Conservation (phyloP, 2,329 filamentous ascomycete species). For the Tolypocladium pustulatum region DNA sequence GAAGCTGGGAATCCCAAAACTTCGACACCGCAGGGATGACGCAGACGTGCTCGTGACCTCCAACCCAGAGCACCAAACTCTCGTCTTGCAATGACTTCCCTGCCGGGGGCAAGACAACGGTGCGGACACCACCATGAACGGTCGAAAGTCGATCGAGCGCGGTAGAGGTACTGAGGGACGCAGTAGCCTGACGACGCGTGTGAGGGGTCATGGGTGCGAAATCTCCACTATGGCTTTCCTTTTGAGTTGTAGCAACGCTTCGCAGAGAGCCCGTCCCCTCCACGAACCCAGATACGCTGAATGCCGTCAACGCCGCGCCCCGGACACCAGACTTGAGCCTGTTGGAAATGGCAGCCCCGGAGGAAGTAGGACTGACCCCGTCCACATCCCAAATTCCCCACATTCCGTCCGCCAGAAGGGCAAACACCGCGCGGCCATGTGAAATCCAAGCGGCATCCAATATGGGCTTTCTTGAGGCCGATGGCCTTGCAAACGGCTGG, state of each 20-base stretch:
- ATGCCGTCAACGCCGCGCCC: conserved; percentile 48
- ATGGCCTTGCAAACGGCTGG: conserved; percentile 40
- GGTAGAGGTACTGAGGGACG: conserved; percentile 28
- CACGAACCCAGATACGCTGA: conserved; percentile 47
- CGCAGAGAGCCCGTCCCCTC: conserved; percentile 49
- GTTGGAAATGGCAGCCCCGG: conserved; percentile 33
- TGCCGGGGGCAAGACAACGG: conserved; percentile 32
- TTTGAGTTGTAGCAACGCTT: conserved; percentile 21
- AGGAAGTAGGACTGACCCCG: conserved; percentile 36
- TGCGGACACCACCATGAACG: conserved; percentile 41
- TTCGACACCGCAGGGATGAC: conserved; percentile 43
- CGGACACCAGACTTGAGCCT: conserved; percentile 41
- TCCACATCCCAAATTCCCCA: conserved; percentile 62
- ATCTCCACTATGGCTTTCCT: conserved; percentile 31
- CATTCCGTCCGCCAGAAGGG: conserved; percentile 50
- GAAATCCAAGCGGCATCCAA: conserved; percentile 52
- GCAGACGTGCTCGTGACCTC: conserved; percentile 44
- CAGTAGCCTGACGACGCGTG: conserved; percentile 42
- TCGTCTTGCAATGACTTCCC: conserved; percentile 39
- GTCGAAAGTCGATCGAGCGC: conserved; percentile 40
- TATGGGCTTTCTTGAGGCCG: conserved; percentile 45
- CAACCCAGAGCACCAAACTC: conserved; percentile 46
- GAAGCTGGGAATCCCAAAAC: conserved; percentile 51
- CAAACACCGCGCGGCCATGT: conserved; percentile 47
- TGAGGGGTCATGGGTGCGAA: conserved; percentile 57